Percentiles rank a stretch among this genome's conserved stretches.
phyloP scores from a whole-genome alignment of 495 filamentous ascomycete genomes.

The Sordaria brevicollis region DNA sequence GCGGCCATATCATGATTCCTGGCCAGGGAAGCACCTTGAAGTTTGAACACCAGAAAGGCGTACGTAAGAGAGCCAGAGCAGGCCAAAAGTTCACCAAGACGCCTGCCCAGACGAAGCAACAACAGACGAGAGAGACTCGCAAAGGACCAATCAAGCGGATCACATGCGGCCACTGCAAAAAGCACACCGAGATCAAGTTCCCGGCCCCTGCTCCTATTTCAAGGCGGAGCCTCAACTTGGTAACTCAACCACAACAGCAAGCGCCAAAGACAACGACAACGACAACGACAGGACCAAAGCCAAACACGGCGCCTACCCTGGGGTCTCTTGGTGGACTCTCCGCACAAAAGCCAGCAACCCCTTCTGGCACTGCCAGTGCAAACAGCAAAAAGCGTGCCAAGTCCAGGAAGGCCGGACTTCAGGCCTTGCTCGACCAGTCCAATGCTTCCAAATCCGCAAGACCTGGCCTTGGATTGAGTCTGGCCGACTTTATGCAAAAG shows the following conservation, averaged over 20 bases:
- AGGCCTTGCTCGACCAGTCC: slow-evolving; percentile 37
- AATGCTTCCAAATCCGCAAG: slow-evolving; percentile 22
- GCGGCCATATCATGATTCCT: slow-evolving; percentile 41
- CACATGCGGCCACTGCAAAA: slow-evolving; percentile 33
- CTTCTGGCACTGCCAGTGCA: slow-evolving; percentile 31
- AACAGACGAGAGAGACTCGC: slow-evolving; percentile 1
- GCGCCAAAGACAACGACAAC: slow-evolving; percentile 37
- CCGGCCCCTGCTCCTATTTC: slow-evolving; percentile 20
- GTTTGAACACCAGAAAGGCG: slow-evolving; percentile 19
- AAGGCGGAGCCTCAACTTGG: slow-evolving; percentile 16
- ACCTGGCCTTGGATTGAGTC: slow-evolving; percentile 34
- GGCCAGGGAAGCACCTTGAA: slow-evolving; percentile 31
- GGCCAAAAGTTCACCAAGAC: background rate
- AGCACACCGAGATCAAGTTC: slow-evolving; percentile 28
- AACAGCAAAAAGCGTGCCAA: slow-evolving; percentile 46
- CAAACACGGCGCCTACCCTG: background rate
- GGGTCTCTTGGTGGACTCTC: background rate
- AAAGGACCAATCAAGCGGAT: slow-evolving; percentile 26
- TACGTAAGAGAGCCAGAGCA: slow-evolving; percentile 1
- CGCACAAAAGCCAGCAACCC: slow-evolving; percentile 10
- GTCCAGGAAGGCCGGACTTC: slow-evolving; percentile 42
- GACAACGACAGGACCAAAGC: slow-evolving; percentile 37
- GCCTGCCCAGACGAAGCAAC: background rate
- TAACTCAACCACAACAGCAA: slow-evolving; percentile 5
- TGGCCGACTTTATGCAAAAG: slow-evolving; percentile 44